A percentile compares a stretch with the other conserved stretches of the same genome.
These are phyloP conservation scores for Hysterangium stoloniferum DNA, from an alignment of 768 basidiomycete species.

Conservation along the genomic window DNA sequence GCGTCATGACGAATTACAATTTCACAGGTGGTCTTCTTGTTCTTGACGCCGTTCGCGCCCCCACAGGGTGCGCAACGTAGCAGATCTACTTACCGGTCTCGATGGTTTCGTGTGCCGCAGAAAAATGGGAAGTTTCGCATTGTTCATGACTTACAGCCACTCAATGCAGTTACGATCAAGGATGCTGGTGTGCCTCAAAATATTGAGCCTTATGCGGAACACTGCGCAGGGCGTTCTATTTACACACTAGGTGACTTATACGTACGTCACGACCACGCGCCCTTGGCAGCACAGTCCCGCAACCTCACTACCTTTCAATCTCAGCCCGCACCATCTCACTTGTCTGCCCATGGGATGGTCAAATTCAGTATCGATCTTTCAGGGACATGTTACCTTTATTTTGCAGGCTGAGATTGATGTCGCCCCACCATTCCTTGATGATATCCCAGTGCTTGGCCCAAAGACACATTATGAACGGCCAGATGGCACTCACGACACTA, in stretches of 20 bases:
- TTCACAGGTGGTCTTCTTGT: slow-evolving; percentile 67
- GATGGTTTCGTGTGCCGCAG: slow-evolving; percentile 23
- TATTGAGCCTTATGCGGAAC: no score
- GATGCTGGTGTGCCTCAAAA: no score
- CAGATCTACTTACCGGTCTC: slow-evolving; percentile 29
- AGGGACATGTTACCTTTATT: no score
- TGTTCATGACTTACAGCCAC: slow-evolving; percentile 15
- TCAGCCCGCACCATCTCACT: no score
- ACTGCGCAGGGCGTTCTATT: no score
- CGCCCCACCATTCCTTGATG: no score
- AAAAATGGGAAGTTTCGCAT: slow-evolving; percentile 14
- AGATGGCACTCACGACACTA: no score
- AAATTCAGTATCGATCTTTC: no score
- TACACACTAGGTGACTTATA: slow-evolving; percentile 13
- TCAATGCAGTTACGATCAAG: slow-evolving; percentile 18
- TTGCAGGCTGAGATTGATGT: no score
- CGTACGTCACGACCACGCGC: slow-evolving; percentile 14
- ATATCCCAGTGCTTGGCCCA: no score
- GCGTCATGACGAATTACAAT: slow-evolving; percentile 56
- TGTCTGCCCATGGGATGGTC: no score
- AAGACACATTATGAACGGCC: no score
- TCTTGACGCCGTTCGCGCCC: slow-evolving; percentile 85
- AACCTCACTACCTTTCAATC: slow-evolving; percentile 18
- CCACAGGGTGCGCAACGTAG: slow-evolving; percentile 85
- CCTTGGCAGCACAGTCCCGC: slow-evolving; percentile 10